phyloP scores from a whole-genome alignment of 2,329 filamentous ascomycete genomes.

The Hymenoscyphus albidus region DNA sequence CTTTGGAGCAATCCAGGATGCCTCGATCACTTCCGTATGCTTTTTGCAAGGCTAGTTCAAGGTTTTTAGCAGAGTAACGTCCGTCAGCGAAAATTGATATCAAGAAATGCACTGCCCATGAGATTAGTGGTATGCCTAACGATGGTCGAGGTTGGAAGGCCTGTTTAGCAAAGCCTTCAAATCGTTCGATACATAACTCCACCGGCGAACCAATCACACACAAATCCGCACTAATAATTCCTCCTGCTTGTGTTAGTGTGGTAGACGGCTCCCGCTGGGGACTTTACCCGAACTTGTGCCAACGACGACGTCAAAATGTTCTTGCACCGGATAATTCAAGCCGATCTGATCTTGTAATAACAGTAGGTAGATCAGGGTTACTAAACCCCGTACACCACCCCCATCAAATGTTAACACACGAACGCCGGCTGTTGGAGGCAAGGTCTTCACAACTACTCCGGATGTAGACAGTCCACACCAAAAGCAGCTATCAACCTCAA shows the following conservation, averaged over 20 bases:
- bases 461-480: not conserved
- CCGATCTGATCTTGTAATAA: slow-evolving; percentile 6
- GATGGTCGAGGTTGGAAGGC: slow-evolving; percentile 4
- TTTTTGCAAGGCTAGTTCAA: slow-evolving; percentile 6
- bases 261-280: not conserved
- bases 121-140: slow-evolving; percentile 6
- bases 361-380: not conserved
- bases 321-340: slow-evolving; percentile 8
- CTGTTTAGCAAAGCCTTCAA: slow-evolving; percentile 6
- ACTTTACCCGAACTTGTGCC: slow-evolving; percentile 13
- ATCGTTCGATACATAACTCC: slow-evolving; percentile 2
- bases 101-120: slow-evolving; percentile 4
- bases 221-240: slow-evolving; percentile 9
- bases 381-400: slow-evolving; percentile 10
- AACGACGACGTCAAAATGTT: slow-evolving; percentile 11
- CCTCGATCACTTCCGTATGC: slow-evolving; percentile 1
- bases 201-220: slow-evolving; percentile 1
- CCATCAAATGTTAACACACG: slow-evolving; percentile 11
- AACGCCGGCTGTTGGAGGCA: slow-evolving; percentile 5
- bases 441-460: not conserved
- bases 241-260: slow-evolving; percentile 5
- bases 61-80: slow-evolving; percentile 8
- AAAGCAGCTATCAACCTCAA: slow-evolving; percentile 5
- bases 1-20: slow-evolving; percentile 10
- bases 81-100: slow-evolving; percentile 8